Evolutionary conservation across 2,329 filamentous ascomycete species (phyloP).

Genomic region (Nannizziopsis barbatae): DNA sequence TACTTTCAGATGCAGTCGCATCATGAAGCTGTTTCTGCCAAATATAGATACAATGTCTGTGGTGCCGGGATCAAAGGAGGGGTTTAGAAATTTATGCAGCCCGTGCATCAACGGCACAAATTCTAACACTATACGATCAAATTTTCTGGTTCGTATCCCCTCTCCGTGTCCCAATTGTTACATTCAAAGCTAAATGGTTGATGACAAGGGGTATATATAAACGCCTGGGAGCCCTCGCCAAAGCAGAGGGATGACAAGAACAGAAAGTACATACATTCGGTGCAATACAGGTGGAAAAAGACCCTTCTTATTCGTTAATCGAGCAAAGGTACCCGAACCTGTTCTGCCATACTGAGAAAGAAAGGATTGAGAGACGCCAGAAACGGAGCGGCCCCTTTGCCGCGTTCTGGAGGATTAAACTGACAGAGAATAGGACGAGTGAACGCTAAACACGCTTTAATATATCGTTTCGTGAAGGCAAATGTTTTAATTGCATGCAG

Average conservation of each 20-base stretch:
- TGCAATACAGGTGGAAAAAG: background rate
- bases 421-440: too few relatives aligned
- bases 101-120: background rate
- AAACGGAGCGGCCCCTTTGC: too few relatives aligned
- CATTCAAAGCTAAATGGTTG: background rate
- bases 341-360: background rate
- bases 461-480: too few relatives aligned
- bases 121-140: too few relatives aligned
- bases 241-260: background rate
- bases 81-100: background rate
- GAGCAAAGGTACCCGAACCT: background rate
- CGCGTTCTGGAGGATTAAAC: too few relatives aligned
- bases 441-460: too few relatives aligned
- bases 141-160: background rate
- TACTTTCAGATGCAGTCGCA: background rate
- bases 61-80: background rate
- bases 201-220: conserved; percentile 1
- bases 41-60: conserved; percentile 8
- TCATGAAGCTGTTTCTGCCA: background rate
- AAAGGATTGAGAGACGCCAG: too few relatives aligned
- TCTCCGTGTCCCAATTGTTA: background rate
- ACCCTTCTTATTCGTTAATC: background rate
- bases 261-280: background rate
- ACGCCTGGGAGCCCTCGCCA: background rate
- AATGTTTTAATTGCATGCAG: too few relatives aligned